Percentiles rank a stretch among this genome's conserved stretches.
Conservation (phyloP, 306 rosid species). For the Quercus engelmannii region DNA sequence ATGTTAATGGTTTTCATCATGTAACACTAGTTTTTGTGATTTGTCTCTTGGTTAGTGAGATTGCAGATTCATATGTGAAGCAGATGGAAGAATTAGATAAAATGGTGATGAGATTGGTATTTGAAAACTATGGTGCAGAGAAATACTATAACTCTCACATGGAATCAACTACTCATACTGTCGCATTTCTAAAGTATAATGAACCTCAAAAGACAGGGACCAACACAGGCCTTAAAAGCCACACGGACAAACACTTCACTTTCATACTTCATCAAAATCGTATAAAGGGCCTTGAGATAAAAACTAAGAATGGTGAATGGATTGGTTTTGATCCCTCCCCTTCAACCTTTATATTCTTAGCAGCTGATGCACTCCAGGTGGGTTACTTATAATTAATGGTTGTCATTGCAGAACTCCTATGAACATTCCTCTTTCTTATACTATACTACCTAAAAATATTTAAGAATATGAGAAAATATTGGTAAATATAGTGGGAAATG, state of each 20-base stretch:
- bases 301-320: too few species aligned
- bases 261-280: slow-evolving; percentile 17
- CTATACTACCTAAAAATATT: too few species aligned
- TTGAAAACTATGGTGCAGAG: slow-evolving; percentile 11
- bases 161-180: not conserved
- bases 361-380: slow-evolving; percentile 10
- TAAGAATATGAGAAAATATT: too few species aligned
- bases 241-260: slow-evolving; percentile 6
- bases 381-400: too few species aligned
- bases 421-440: too few species aligned
- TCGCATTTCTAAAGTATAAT: not conserved
- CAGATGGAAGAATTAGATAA: slow-evolving; percentile 1
- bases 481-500: too few species aligned
- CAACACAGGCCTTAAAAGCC: not conserved
- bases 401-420: too few species aligned
- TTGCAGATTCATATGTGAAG: not conserved
- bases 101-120: slow-evolving; percentile 20
- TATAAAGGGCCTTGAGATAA: too few species aligned
- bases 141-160: not conserved
- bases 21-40: not conserved
- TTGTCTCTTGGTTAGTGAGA: slow-evolving; percentile 5
- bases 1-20: too few species aligned
- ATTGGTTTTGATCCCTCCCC: slow-evolving; percentile 14
- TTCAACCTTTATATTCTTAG: slow-evolving; percentile 6
- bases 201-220: not conserved